Percentiles rank a stretch among this genome's conserved stretches.
Conservation (phyloP, 2,329 filamentous ascomycete genomes). For the Penicillium sp. region DNA sequence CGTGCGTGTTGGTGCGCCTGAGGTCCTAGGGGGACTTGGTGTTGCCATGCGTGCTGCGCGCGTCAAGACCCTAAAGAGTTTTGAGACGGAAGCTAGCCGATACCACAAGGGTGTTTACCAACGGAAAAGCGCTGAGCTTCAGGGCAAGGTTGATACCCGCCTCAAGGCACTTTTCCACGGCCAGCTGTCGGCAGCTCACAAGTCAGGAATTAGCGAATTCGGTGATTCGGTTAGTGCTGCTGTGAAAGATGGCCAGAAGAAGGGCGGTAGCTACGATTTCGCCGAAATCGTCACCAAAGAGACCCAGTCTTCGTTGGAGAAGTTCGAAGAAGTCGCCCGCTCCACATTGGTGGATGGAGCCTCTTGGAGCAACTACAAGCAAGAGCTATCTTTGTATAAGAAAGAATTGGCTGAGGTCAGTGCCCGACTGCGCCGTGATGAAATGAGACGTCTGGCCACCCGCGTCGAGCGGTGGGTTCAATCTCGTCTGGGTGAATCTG, state of each 20-base stretch:
- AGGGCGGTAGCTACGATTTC: constrained; percentile 88
- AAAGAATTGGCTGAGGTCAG: constrained; percentile 92
- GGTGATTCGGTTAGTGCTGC: constrained; percentile 81
- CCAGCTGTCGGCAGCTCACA: constrained; percentile 87
- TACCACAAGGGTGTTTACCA: constrained; percentile 96
- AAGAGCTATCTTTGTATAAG: constrained; percentile 76
- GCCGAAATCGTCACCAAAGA: constrained; percentile 86
- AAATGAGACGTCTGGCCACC: constrained; percentile 89
- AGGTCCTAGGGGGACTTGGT: constrained; percentile 74
- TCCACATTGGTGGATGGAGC: constrained; percentile 75
- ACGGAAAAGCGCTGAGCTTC: constrained; percentile 80
- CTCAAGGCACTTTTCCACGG: constrained; percentile 84
- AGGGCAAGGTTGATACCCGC: constrained; percentile 81
- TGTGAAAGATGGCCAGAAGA: constrained; percentile 91
- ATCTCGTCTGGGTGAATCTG: constrained; percentile 78
- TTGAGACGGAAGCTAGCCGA: constrained; percentile 84
- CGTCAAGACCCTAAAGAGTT: constrained; percentile 72
- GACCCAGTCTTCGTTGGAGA: constrained; percentile 71
- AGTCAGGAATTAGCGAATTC: constrained; percentile 79
- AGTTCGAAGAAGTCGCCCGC: constrained; percentile 74
- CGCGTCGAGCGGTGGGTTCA: constrained; percentile 93
- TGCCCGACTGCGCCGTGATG: constrained; percentile 80
- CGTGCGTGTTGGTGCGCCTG: constrained; percentile 67
- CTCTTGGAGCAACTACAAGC: constrained; percentile 81
- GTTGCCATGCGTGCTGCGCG: constrained; percentile 70